Percentiles rank a stretch among this genome's conserved stretches.
phyloP scores from a whole-genome alignment of 2,329 filamentous ascomycete species.

The Xylaria sp. region DNA sequence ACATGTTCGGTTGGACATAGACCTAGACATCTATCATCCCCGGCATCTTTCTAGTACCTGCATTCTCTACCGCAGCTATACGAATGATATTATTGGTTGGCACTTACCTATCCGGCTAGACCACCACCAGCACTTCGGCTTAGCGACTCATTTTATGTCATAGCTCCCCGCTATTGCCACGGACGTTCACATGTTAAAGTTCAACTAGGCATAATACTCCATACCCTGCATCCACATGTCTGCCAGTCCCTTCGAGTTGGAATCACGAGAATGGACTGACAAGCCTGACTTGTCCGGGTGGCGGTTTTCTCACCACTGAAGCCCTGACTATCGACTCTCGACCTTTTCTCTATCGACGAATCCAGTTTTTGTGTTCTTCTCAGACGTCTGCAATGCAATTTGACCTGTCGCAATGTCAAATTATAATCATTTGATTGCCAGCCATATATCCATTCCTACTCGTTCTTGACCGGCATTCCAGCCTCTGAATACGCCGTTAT shows the following conservation, averaged over 20 bases:
- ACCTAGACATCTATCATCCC: neutral
- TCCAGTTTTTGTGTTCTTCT: no score
- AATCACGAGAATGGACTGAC: neutral
- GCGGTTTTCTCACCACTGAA: neutral
- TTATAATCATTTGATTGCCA: neutral
- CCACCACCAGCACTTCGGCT: neutral
- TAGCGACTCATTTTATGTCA: neutral
- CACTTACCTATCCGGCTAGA: neutral
- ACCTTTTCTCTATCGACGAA: neutral
- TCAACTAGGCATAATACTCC: neutral
- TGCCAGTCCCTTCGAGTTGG: neutral
- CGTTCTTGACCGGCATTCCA: conserved; percentile 19
- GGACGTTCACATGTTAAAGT: conserved; percentile 25
- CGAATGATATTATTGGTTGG: neutral
- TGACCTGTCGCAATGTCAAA: conserved; percentile 4
- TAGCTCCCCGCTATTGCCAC: conserved; percentile 9
- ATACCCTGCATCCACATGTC: no score
- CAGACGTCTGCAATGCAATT: conserved; percentile 1
- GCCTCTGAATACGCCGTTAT: neutral
- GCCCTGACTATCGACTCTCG: neutral
- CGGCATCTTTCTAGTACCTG: neutral
- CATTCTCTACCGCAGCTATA: neutral
- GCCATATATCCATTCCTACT: conserved; percentile 19
- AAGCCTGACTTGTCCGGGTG: neutral
- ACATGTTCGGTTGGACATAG: neutral